A percentile compares a stretch with the other conserved stretches of the same genome.
Evolutionary conservation across 225 moss, liverwort and hornwort genomes (phyloP).

Genomic region (Physcomitrium patens): DNA sequence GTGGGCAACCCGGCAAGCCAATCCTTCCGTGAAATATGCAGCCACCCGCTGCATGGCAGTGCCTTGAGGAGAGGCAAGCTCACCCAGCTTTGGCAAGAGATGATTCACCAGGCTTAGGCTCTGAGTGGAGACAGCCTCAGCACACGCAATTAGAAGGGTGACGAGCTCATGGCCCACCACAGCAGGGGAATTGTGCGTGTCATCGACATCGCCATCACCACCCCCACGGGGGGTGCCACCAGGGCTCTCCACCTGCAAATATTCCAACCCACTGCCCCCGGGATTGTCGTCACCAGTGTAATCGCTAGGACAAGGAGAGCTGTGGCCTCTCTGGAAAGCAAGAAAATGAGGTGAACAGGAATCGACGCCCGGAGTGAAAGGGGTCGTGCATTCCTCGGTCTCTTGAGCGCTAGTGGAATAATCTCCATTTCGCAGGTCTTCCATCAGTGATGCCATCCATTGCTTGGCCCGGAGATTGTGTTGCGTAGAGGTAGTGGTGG

Average conservation of each 20-base stretch:
- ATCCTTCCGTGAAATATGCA: slow-evolving; percentile 91
- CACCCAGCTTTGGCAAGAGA: slow-evolving; percentile 83
- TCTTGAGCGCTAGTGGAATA: slow-evolving; percentile 54
- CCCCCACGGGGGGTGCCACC: slow-evolving; percentile 62
- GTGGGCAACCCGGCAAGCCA: slow-evolving; percentile 79
- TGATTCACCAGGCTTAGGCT: slow-evolving; percentile 92
- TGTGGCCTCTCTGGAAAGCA: slow-evolving; percentile 48
- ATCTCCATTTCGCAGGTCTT: slow-evolving; percentile 64
- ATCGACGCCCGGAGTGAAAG: slow-evolving; percentile 56
- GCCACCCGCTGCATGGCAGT: slow-evolving; percentile 88
- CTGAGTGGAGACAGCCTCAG: slow-evolving; percentile 85
- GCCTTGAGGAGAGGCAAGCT: slow-evolving; percentile 92
- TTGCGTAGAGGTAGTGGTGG: slow-evolving; percentile 53
- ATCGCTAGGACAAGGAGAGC: slow-evolving; percentile 63
- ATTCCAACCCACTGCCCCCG: slow-evolving; percentile 55
- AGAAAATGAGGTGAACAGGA: slow-evolving; percentile 56
- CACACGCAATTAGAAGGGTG: slow-evolving; percentile 83
- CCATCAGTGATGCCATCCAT: slow-evolving; percentile 89
- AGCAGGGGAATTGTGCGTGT: slow-evolving; percentile 40
- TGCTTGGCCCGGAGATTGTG: slow-evolving; percentile 62
- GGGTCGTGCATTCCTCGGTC: slow-evolving; percentile 59
- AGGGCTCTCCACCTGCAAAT: slow-evolving; percentile 62
- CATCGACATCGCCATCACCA: slow-evolving; percentile 40
- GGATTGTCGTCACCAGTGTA: slow-evolving; percentile 65
- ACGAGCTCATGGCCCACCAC: slow-evolving; percentile 80